A percentile compares a stretch with the other conserved stretches of the same genome.
phyloP scores from a whole-genome alignment of 1,284 basidiomycete genomes.

The Naganishia cerealis region DNA sequence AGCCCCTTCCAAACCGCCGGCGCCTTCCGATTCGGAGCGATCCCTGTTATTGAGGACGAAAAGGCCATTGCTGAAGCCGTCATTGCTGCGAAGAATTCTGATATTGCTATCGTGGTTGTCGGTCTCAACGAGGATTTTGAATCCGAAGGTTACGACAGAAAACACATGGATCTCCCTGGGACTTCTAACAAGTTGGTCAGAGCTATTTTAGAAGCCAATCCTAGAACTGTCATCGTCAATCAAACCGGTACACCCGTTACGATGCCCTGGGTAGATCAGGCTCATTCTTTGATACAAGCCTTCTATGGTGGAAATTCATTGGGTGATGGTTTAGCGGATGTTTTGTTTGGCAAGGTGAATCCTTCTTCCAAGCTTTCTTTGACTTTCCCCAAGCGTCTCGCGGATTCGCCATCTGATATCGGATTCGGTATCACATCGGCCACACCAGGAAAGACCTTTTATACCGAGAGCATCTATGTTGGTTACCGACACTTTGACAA shows the following conservation, averaged over 20 bases:
- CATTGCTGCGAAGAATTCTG: conserved; percentile 61
- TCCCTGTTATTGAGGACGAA: conserved; percentile 64
- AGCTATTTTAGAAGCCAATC: conserved; percentile 45
- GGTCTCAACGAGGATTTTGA: conserved; percentile 63
- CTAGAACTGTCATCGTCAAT: conserved; percentile 42
- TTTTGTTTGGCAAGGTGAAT: conserved; percentile 42
- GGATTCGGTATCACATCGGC: conserved; percentile 34
- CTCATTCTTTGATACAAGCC: conserved; percentile 35
- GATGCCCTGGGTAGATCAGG: conserved; percentile 42
- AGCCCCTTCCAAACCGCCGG: conserved; percentile 32
- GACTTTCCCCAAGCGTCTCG: conserved; percentile 36
- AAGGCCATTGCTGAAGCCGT: conserved; percentile 62
- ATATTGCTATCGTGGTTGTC: conserved; percentile 64
- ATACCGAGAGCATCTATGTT: conserved; percentile 35
- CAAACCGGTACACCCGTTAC: conserved; percentile 43
- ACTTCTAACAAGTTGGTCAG: conserved; percentile 59
- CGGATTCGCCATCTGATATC: conserved; percentile 34
- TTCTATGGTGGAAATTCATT: conserved; percentile 39
- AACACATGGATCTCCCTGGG: conserved; percentile 55
- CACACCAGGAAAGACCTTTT: conserved; percentile 33
- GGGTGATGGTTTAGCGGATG: conserved; percentile 40
- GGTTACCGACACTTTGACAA: conserved; percentile 34
- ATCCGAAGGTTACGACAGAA: conserved; percentile 53
- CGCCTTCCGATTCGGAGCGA: conserved; percentile 61
- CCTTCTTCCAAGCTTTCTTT: conserved; percentile 37